Percentiles rank a stretch among this genome's conserved stretches.
Evolutionary conservation across 768 basidiomycete genomes (phyloP).

Genomic region (Russula griseocarnosa): DNA sequence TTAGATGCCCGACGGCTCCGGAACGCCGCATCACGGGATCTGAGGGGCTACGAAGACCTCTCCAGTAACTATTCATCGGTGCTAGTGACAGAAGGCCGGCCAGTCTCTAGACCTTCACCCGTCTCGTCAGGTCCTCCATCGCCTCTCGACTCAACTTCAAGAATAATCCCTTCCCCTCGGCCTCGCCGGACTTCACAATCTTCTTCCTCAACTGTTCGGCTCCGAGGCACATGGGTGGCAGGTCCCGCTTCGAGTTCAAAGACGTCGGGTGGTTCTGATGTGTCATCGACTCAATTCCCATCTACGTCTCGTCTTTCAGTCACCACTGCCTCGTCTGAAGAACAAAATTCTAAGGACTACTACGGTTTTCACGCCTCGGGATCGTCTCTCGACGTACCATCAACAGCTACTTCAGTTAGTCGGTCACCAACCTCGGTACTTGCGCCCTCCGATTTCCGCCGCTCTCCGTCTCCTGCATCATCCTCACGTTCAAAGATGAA

Average conservation of each 20-base stretch:
- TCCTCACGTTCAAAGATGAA: slow-evolving; percentile 10
- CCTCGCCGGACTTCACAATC: slow-evolving; percentile 10
- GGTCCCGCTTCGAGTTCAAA: background rate
- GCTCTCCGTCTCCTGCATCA: slow-evolving; percentile 22
- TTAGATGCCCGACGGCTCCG: slow-evolving; percentile 4
- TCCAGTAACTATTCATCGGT: slow-evolving; percentile 12
- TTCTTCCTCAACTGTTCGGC: slow-evolving; percentile 13
- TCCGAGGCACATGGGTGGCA: slow-evolving; percentile 4
- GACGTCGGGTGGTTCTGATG: slow-evolving; percentile 1
- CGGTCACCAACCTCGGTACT: slow-evolving; percentile 4
- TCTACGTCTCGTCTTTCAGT: slow-evolving; percentile 26
- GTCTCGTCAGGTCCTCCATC: slow-evolving; percentile 16
- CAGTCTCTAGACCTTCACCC: slow-evolving; percentile 17
- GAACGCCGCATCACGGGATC: slow-evolving; percentile 6
- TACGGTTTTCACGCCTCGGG: slow-evolving; percentile 17
- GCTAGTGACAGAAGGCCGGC: background rate
- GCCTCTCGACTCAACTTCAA: slow-evolving; percentile 1
- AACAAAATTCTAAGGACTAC: slow-evolving; percentile 4
- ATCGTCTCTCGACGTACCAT: slow-evolving; percentile 25
- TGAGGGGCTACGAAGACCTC: slow-evolving; percentile 19
- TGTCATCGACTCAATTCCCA: slow-evolving; percentile 4
- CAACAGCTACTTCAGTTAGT: slow-evolving; percentile 18
- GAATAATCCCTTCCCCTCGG: slow-evolving; percentile 2
- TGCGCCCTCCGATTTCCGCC: slow-evolving; percentile 3
- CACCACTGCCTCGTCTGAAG: slow-evolving; percentile 16